Conservation (phyloP, 306 rosid species). For the Citrullus amarus region DNA sequence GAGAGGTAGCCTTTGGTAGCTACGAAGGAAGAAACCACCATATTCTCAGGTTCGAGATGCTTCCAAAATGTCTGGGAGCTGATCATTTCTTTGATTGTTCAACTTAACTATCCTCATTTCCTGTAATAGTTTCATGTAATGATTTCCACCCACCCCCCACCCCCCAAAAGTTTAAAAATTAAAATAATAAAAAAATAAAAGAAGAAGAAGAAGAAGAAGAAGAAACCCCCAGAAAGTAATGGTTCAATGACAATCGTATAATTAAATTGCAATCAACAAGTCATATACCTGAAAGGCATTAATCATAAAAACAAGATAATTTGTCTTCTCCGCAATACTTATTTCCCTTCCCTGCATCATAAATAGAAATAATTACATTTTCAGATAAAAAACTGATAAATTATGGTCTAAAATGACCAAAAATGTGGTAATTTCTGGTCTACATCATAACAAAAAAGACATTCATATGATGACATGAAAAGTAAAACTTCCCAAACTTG, state of each 20-base stretch:
- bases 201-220: neutral
- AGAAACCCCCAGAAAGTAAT: neutral
- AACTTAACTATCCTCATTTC: neutral
- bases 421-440: neutral
- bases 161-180: neutral
- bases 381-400: neutral
- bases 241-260: neutral
- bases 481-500: neutral
- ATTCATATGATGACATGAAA: neutral
- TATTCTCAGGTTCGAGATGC: neutral
- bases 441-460: neutral
- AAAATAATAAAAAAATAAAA: too few species aligned
- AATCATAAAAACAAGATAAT: constrained; percentile 90
- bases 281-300: constrained; percentile 83
- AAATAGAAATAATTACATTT: constrained; percentile 15
- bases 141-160: neutral
- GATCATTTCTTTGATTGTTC: neutral
- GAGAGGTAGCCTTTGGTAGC: neutral
- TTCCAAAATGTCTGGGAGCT: neutral
- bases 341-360: constrained; percentile 73
- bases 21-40: neutral
- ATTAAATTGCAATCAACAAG: neutral
- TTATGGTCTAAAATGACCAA: neutral
- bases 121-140: neutral
- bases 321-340: constrained; percentile 81